These are phyloP conservation scores for Chimonanthus praecox DNA, from an alignment of 164 flowering plant genomes.

Conservation along the genomic window DNA sequence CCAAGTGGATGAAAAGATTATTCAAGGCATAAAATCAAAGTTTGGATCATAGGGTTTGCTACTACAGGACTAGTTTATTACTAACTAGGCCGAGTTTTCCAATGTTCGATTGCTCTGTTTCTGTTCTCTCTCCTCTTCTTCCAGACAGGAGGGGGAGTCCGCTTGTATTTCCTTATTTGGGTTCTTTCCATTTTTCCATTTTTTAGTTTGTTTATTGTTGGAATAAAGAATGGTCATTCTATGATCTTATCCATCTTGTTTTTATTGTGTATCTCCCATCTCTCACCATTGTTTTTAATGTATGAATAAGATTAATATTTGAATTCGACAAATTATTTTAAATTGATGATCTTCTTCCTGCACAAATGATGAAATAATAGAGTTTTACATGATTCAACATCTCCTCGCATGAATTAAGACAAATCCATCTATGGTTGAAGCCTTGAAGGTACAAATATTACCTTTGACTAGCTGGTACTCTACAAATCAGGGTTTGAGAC, in stretches of 20 bases:
- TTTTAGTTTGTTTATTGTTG: neutral
- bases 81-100: neutral
- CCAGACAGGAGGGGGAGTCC: neutral
- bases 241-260: neutral
- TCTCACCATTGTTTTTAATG: too few species aligned
- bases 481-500: too few species aligned
- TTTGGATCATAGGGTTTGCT: slow-evolving; percentile 22
- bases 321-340: too few species aligned
- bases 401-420: too few species aligned
- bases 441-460: too few species aligned
- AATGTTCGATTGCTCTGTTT: neutral
- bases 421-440: too few species aligned
- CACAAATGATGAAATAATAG: too few species aligned
- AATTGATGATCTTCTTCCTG: too few species aligned
- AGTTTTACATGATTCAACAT: too few species aligned
- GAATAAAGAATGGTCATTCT: neutral
- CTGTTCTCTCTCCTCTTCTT: neutral
- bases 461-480: too few species aligned
- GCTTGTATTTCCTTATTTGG: neutral
- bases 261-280: too few species aligned
- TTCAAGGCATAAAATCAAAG: slow-evolving; percentile 33
- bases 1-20: slow-evolving; percentile 28
- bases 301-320: too few species aligned
- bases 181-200: neutral
- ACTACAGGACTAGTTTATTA: neutral